Evolutionary conservation across 495 filamentous ascomycete species (phyloP), one percentile per base, ranked within the genome.

Genomic region (Penicillium silybi): DNA sequence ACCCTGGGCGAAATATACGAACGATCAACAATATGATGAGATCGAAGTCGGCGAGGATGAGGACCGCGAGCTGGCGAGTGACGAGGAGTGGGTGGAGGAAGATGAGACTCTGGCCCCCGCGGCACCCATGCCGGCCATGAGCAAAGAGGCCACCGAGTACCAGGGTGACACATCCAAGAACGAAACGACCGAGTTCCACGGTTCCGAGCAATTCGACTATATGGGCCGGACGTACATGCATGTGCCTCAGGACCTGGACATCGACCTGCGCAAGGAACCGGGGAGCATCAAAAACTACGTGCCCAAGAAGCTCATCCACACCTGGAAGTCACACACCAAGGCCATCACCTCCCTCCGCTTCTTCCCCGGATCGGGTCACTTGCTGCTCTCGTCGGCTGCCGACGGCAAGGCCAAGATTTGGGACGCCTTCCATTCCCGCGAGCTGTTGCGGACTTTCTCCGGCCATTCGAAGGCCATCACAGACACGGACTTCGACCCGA

Each of bases 401-500:
- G 95, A 97, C 67, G 82, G 82, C 46, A 90, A 90, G 54, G 82
- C 96, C 67, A 96, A 95, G 74, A 87, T 98, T 46, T 97, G 88
- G 84, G 92, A 97, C 69, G 88, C 90, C 13, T 97, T 96, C 59
- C 90, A 96, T 61, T 75, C 86, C 50, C 85, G 83, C 51, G 90
- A 95, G 70, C 81, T 97, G 16, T 77, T 99, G 35, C 86, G 93
- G 48, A 89, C 90, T 9, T 97, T 88, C 76, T 83, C 81, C 23
- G 93, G 95, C 35, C 93, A 99, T 71, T 84, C 80, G 55, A 97
- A 97, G 67, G 83, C 88, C 34, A 81, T 97, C 44, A 89, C 90
- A 2, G 95, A 97, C 67, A 84, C 95, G 54, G 86, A 85, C 58
- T 97, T 97, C 80, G 87, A 87, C 55, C 78, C 78, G 0, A 75